phyloP scores from a whole-genome alignment of 495 filamentous ascomycete genomes.

The Aspergillus kassunensis region DNA sequence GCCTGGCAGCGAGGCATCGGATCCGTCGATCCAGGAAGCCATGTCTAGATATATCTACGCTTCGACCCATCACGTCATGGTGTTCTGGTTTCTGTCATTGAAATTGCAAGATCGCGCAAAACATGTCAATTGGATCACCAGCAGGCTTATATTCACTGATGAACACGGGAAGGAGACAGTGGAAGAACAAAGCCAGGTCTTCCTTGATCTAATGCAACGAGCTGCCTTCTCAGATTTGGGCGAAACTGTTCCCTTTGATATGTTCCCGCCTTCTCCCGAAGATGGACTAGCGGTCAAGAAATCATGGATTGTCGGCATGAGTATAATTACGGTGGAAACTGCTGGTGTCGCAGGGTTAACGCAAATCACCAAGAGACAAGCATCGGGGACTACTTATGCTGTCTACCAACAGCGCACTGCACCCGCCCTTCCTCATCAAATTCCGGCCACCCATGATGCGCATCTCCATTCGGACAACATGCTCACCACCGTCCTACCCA shows the following conservation, averaged over 20 bases:
- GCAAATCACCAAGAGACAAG: conserved; percentile 77
- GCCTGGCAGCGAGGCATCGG: conserved; percentile 26
- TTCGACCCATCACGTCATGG: conserved; percentile 89
- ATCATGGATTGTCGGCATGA: conserved; percentile 84
- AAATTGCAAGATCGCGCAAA: conserved; percentile 77
- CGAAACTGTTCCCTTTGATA: conserved; percentile 45
- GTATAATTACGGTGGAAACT: conserved; percentile 82
- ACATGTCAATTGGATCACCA: conserved; percentile 89
- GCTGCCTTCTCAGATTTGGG: conserved; percentile 81
- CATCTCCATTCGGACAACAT: conserved; percentile 36
- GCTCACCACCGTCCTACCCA: conserved; percentile 59
- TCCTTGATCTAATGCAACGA: conserved; percentile 93
- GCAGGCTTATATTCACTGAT: conserved; percentile 71
- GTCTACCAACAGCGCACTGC: conserved; percentile 69
- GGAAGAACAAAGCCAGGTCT: conserved; percentile 90
- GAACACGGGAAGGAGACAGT: conserved; percentile 67
- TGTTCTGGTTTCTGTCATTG: conserved; percentile 91
- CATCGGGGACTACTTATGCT: conserved; percentile 77
- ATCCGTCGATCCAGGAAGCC: conserved; percentile 33
- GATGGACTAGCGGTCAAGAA: conserved; percentile 68
- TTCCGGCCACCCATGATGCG: conserved; percentile 46
- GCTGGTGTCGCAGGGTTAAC: conserved; percentile 68
- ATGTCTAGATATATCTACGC: conserved; percentile 81
- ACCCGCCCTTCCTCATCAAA: conserved; percentile 63
- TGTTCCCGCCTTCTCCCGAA: conserved; percentile 56